Conservation (phyloP, 129 eudicot species). For the Cynara cardunculus region DNA sequence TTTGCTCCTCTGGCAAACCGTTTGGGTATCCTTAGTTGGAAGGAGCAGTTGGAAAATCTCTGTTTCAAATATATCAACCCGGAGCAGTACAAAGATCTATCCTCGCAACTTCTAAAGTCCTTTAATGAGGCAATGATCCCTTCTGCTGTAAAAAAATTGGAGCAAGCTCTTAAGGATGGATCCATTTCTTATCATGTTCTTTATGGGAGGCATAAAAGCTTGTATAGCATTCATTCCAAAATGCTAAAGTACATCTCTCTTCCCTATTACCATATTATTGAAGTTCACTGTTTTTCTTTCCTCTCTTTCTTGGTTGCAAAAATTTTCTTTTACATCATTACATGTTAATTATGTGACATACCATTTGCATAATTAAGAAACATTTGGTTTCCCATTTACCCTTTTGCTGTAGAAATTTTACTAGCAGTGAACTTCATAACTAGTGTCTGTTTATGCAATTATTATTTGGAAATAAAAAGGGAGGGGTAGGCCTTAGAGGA, state of each 20-base stretch:
- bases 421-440: background rate
- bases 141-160: slow-evolving; percentile 55
- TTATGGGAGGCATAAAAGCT: slow-evolving; percentile 89
- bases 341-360: background rate
- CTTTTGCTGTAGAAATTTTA: background rate
- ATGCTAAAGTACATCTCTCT: slow-evolving; percentile 64
- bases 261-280: background rate
- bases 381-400: background rate
- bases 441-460: background rate
- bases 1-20: slow-evolving; percentile 95
- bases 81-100: slow-evolving; percentile 57
- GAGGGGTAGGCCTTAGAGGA: background rate
- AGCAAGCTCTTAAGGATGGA: slow-evolving; percentile 58
- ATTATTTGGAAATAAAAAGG: background rate
- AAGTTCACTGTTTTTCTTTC: background rate
- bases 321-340: background rate
- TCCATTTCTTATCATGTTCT: slow-evolving; percentile 52
- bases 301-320: too few species aligned
- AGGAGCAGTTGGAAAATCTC: slow-evolving; percentile 62
- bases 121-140: slow-evolving; percentile 78
- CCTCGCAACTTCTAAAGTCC: slow-evolving; percentile 64
- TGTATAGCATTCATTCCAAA: slow-evolving; percentile 83
- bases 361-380: background rate
- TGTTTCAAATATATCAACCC: slow-evolving; percentile 77
- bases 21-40: slow-evolving; percentile 46